These are phyloP conservation scores for Helichrysum umbraculigerum DNA, from an alignment of 129 eudicot species.

Conservation along the genomic window DNA sequence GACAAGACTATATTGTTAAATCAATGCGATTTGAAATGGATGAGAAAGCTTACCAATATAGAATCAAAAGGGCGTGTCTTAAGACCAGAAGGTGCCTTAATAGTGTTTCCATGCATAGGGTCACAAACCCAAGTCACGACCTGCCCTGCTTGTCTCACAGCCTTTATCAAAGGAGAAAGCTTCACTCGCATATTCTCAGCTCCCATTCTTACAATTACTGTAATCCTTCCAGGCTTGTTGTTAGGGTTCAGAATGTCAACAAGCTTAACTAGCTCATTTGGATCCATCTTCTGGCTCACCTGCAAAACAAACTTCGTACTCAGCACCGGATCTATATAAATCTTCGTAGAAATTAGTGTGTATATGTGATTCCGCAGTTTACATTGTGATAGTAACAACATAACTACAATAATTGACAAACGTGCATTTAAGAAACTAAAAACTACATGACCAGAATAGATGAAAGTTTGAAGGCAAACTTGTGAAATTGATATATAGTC, in stretches of 20 bases:
- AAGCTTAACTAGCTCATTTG: constrained; percentile 57
- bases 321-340: background rate
- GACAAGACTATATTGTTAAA: background rate
- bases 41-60: constrained; percentile 51
- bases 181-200: constrained; percentile 73
- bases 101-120: constrained; percentile 79
- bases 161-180: constrained; percentile 58
- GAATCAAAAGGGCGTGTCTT: constrained; percentile 68
- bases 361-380: background rate
- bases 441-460: too few species aligned
- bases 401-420: too few species aligned
- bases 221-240: constrained; percentile 71
- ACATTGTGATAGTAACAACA: background rate
- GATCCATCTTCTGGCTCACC: constrained; percentile 81
- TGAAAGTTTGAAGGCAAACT: too few species aligned
- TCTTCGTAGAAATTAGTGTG: too few species aligned
- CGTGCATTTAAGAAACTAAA: too few species aligned
- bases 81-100: constrained; percentile 67
- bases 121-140: constrained; percentile 72
- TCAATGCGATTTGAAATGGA: background rate
- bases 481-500: too few species aligned
- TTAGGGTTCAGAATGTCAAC: constrained; percentile 57
- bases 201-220: constrained; percentile 68
- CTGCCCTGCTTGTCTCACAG: constrained; percentile 63
- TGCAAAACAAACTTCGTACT: constrained; percentile 23